Evolutionary conservation across 1,139 yeast species (phyloP).

Genomic region (Groenewaldozyma auringiensis): DNA sequence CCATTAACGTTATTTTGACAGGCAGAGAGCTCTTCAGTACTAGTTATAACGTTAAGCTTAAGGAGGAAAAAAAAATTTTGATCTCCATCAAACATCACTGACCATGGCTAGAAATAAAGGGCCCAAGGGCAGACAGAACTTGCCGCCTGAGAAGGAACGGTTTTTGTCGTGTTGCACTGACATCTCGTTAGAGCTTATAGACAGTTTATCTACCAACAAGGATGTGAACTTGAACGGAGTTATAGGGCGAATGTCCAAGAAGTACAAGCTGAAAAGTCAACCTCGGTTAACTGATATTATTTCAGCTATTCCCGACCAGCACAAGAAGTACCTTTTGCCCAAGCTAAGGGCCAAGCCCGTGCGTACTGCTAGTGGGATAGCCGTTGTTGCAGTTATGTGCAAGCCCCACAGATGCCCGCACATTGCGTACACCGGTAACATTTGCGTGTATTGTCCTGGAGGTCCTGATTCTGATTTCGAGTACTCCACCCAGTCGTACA

Average conservation of each 20-base stretch:
- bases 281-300: slow-evolving; percentile 94
- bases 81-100: slow-evolving; percentile 1
- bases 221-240: slow-evolving; percentile 89
- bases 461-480: slow-evolving; percentile 99
- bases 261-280: slow-evolving; percentile 83
- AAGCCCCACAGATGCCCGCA: slow-evolving; percentile 99
- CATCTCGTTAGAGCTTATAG: slow-evolving; percentile 78
- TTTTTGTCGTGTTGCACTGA: slow-evolving; percentile 91
- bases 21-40: no score
- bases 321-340: slow-evolving; percentile 84
- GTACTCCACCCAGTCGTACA: slow-evolving; percentile 94
- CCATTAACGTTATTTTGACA: no score
- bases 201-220: slow-evolving; percentile 62
- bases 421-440: slow-evolving; percentile 96
- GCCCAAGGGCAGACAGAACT: slow-evolving; percentile 17
- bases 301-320: slow-evolving; percentile 91
- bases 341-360: slow-evolving; percentile 96
- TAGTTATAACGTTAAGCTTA: no score
- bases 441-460: slow-evolving; percentile 98
- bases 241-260: slow-evolving; percentile 77
- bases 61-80: no score
- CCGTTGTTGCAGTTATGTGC: slow-evolving; percentile 99
- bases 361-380: slow-evolving; percentile 94
- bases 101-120: slow-evolving; percentile 13
- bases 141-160: slow-evolving; percentile 68